Evolutionary conservation across 306 rosid genomes (phyloP).

Genomic region (Malus fusca): DNA sequence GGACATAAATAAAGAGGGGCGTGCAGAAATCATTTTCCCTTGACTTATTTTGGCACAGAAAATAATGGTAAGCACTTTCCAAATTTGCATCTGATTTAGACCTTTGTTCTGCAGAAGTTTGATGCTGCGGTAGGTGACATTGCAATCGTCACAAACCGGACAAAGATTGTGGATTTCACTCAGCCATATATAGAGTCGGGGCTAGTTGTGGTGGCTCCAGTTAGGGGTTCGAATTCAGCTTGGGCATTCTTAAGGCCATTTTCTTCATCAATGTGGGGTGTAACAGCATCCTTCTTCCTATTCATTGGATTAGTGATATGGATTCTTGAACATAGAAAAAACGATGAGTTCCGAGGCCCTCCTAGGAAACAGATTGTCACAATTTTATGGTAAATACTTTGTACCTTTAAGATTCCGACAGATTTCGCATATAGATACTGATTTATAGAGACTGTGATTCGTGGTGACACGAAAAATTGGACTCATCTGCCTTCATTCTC

Average conservation of each 20-base stretch:
- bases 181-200: conserved; percentile 47
- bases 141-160: conserved; percentile 40
- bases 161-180: conserved; percentile 41
- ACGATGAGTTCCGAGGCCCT: conserved; percentile 44
- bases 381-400: conserved; percentile 27
- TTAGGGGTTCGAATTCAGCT: conserved; percentile 22
- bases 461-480: neutral
- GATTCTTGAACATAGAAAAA: conserved; percentile 39
- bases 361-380: conserved; percentile 37
- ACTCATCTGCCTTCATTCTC: neutral
- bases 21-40: no score
- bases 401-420: neutral
- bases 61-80: no score
- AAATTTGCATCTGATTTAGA: neutral
- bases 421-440: neutral
- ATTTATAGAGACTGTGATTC: neutral
- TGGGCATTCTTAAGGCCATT: conserved; percentile 42
- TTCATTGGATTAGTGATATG: conserved; percentile 40
- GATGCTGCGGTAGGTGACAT: conserved; percentile 53
- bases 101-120: conserved; percentile 23
- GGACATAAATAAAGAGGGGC: no score
- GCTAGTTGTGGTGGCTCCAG: conserved; percentile 40
- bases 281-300: conserved; percentile 31
- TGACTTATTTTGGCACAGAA: neutral
- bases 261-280: conserved; percentile 37